phyloP scores from a whole-genome alignment of 148 eudicot species.

The Vaccinium macrocarpon region DNA sequence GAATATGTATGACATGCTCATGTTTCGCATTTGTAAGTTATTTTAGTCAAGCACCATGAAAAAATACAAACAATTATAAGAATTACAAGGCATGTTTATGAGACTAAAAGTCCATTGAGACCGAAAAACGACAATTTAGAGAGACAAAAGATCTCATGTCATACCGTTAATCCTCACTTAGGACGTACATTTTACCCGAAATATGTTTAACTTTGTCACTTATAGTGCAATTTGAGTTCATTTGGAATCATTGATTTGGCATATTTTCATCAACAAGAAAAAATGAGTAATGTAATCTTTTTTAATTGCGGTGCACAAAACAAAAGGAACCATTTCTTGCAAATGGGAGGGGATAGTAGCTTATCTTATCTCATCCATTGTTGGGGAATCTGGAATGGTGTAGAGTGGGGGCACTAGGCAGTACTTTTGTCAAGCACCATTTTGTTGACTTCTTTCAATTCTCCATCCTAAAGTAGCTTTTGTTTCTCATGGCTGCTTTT shows the following conservation, averaged over 20 bases:
- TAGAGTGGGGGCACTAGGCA: background rate
- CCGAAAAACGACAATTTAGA: too few species aligned
- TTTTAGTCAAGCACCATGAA: too few species aligned
- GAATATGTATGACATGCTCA: too few species aligned
- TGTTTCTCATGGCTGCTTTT: background rate
- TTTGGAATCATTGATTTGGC: background rate
- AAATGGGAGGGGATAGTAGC: background rate
- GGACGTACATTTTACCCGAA: too few species aligned
- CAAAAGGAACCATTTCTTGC: background rate
- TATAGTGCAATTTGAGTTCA: background rate
- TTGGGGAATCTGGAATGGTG: background rate
- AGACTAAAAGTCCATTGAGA: too few species aligned
- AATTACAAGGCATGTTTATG: too few species aligned
- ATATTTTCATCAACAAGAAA: background rate
- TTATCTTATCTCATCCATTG: background rate
- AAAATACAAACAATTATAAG: too few species aligned
- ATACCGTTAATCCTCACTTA: too few species aligned
- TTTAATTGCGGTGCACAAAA: background rate
- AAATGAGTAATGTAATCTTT: too few species aligned
- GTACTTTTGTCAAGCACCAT: background rate
- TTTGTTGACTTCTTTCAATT: background rate
- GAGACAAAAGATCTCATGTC: too few species aligned
- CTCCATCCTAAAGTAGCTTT: background rate
- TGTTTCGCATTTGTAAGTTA: too few species aligned
- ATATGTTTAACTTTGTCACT: too few species aligned